phyloP scores from a whole-genome alignment of 202 grass and related monocot species.

The Carex sylvatica region DNA sequence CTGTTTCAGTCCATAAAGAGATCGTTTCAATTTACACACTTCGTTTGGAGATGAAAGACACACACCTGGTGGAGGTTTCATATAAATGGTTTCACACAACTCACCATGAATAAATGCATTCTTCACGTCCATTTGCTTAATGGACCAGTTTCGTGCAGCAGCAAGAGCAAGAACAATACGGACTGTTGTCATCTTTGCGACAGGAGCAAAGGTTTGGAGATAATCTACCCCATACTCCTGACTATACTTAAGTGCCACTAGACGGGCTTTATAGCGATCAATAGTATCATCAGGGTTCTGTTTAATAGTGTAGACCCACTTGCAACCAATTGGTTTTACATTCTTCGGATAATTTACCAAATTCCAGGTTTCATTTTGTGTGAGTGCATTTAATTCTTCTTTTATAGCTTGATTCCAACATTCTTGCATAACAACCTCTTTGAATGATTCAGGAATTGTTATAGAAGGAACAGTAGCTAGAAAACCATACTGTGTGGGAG shows the following conservation, averaged over 20 bases:
- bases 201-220: too few relatives aligned
- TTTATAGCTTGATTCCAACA: neutral
- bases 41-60: neutral
- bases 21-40: neutral
- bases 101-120: neutral
- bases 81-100: conserved; percentile 14
- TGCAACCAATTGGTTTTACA: neutral
- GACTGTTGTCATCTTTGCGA: too few relatives aligned
- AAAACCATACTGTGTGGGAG: neutral
- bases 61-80: neutral
- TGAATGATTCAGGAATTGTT: neutral
- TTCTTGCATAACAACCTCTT: neutral
- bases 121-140: too few relatives aligned
- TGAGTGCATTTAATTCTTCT: neutral
- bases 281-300: neutral
- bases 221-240: too few relatives aligned
- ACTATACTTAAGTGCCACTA: neutral
- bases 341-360: neutral
- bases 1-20: neutral
- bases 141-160: too few relatives aligned
- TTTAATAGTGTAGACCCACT: conserved; percentile 6
- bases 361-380: neutral
- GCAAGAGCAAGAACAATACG: too few relatives aligned
- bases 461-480: neutral
- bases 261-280: neutral